A percentile compares a stretch with the other conserved stretches of the same genome.
Evolutionary conservation across 768 basidiomycete genomes (phyloP).

Genomic region (Agaricus sinodeliciosus): DNA sequence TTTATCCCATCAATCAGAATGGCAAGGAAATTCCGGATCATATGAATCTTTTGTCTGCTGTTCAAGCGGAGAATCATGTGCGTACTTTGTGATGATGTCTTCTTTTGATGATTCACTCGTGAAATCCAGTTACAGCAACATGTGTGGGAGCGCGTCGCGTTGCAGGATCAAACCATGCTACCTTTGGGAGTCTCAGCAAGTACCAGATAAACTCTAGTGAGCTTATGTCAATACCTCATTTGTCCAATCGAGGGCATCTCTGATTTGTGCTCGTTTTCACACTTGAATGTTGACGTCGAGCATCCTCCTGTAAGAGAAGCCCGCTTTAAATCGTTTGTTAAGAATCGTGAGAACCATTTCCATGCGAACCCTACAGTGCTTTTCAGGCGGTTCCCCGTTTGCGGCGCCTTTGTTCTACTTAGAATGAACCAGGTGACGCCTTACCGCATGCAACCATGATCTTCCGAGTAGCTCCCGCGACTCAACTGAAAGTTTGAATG

Average conservation of each 20-base stretch:
- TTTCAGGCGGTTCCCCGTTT: neutral
- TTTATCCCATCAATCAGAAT: slow-evolving; percentile 30
- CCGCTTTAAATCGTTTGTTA: neutral
- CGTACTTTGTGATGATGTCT: slow-evolving; percentile 17
- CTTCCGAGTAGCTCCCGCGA: too few relatives aligned
- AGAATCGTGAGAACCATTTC: neutral
- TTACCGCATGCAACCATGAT: too few relatives aligned
- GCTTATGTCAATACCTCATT: slow-evolving; percentile 7
- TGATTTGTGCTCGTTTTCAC: neutral
- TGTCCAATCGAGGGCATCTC: neutral
- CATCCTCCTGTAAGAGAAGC: neutral
- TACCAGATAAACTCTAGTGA: slow-evolving; percentile 14
- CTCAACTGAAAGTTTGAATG: neutral
- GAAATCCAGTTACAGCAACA: slow-evolving; percentile 39
- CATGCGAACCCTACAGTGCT: neutral
- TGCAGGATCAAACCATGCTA: slow-evolving; percentile 48
- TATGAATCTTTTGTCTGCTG: slow-evolving; percentile 64
- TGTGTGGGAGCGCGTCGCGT: slow-evolving; percentile 41
- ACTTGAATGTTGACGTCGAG: neutral
- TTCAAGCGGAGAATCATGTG: slow-evolving; percentile 58
- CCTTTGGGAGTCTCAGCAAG: slow-evolving; percentile 42
- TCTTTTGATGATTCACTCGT: slow-evolving; percentile 13
- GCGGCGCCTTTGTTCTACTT: too few relatives aligned
- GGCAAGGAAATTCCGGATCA: slow-evolving; percentile 58
- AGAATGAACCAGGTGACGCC: too few relatives aligned